A percentile compares a stretch with the other conserved stretches of the same genome.
Evolutionary conservation across 1,139 yeast species (phyloP).

Genomic region (Yamadazyma conglobata): DNA sequence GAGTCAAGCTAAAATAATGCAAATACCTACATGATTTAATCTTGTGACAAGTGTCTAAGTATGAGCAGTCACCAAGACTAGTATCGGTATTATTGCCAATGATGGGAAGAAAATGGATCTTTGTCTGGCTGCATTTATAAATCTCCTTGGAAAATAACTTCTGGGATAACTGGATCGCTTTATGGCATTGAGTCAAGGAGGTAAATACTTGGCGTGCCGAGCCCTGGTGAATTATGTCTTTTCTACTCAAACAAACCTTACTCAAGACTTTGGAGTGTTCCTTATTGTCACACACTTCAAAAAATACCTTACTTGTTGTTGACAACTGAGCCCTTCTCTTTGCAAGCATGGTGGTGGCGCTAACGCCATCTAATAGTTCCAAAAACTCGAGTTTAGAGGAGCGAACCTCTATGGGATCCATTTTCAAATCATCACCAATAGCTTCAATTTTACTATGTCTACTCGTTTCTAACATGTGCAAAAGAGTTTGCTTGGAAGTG

Average conservation of each 20-base stretch:
- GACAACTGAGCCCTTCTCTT: constrained; percentile 10
- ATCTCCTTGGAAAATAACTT: constrained; percentile 24
- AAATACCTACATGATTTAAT: constrained; percentile 75
- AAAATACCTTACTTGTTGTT: constrained; percentile 31
- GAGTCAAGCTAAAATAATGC: constrained; percentile 69
- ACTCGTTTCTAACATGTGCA: constrained; percentile 1
- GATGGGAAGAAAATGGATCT: constrained; percentile 63
- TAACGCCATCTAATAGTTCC: constrained; percentile 18
- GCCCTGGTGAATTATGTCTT: constrained; percentile 15
- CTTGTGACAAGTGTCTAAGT: constrained; percentile 90
- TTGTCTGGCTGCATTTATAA: constrained; percentile 40
- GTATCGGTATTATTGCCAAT: constrained; percentile 55
- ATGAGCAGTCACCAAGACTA: constrained; percentile 86
- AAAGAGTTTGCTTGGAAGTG: constrained; percentile 4
- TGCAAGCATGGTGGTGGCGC: constrained; percentile 14
- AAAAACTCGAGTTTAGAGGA: constrained; percentile 9
- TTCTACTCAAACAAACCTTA: constrained; percentile 21
- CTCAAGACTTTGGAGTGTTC: constrained; percentile 42
- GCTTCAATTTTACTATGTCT: constrained; percentile 2
- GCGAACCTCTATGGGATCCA: constrained; percentile 4
- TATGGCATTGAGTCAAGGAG: constrained; percentile 17
- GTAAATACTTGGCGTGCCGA: constrained; percentile 18
- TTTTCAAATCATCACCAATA: constrained; percentile 3
- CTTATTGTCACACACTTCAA: constrained; percentile 49
- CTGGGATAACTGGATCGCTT: constrained; percentile 19